phyloP scores from a whole-genome alignment of 1,284 basidiomycete species.

The Puccinia coronata region DNA sequence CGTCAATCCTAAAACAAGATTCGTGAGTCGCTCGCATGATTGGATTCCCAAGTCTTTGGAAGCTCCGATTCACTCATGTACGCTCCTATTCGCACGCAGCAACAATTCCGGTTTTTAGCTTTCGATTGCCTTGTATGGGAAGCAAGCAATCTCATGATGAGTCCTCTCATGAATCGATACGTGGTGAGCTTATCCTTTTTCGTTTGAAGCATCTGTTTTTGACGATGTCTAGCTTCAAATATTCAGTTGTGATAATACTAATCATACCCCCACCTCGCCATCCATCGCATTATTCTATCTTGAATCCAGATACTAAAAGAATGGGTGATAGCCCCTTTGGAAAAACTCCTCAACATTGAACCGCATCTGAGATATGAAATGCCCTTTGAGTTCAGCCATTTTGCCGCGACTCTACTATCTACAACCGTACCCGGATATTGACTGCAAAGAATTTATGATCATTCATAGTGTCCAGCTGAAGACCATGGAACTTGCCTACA shows the following conservation, averaged over 20 bases:
- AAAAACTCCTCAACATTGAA: constrained; percentile 69
- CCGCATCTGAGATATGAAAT: constrained; percentile 68
- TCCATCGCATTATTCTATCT: constrained; percentile 44
- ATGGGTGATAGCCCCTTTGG: constrained; percentile 80
- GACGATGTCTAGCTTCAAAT: too few relatives aligned
- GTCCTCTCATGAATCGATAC: constrained; percentile 81
- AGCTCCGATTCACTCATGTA: neutral
- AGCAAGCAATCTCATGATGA: constrained; percentile 80
- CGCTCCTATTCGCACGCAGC: constrained; percentile 61
- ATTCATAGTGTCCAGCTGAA: constrained; percentile 81
- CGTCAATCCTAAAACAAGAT: constrained; percentile 71
- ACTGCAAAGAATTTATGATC: neutral
- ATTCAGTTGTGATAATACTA: neutral
- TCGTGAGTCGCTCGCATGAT: constrained; percentile 62
- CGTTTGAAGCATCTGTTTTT: too few relatives aligned
- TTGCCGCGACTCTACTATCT: constrained; percentile 20
- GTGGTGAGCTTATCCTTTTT: constrained; percentile 67
- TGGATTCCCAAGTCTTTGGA: neutral
- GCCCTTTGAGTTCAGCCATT: constrained; percentile 78
- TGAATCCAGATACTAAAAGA: constrained; percentile 70
- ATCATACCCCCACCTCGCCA: constrained; percentile 5
- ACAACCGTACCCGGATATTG: neutral
- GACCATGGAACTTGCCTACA: constrained; percentile 83
- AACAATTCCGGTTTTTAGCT: constrained; percentile 76
- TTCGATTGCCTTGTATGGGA: constrained; percentile 93